Evolutionary conservation across 2,329 filamentous ascomycete species (phyloP).

Genomic region (Alternaria consortialis): DNA sequence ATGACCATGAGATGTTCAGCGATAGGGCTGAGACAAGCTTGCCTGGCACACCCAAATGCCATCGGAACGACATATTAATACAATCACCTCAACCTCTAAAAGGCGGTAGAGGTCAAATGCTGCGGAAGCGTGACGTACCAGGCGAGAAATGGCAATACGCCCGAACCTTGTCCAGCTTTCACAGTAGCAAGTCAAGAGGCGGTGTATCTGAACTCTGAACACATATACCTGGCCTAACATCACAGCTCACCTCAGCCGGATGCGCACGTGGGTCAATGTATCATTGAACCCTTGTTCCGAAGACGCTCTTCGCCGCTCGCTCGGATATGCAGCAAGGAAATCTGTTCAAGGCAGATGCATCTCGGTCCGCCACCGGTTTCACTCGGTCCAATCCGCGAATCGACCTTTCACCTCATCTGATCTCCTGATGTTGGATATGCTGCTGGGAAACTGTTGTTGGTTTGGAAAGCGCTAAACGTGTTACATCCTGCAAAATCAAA

Average conservation of each 20-base stretch:
- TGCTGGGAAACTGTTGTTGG: too few species aligned
- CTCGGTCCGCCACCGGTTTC: neutral
- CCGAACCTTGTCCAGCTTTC: neutral
- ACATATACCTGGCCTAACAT: neutral
- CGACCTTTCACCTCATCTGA: neutral
- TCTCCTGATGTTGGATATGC: neutral
- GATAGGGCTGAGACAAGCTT: neutral
- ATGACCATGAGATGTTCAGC: neutral
- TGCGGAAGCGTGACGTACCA: neutral
- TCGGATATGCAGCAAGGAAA: neutral
- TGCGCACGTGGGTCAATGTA: neutral
- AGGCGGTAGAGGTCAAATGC: neutral
- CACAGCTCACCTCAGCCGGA: neutral
- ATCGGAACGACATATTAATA: neutral
- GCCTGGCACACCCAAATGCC: neutral
- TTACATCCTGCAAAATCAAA: neutral
- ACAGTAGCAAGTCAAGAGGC: neutral
- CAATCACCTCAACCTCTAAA: neutral
- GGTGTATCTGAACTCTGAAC: neutral
- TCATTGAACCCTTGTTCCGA: neutral
- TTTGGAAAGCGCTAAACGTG: neutral
- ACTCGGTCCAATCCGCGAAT: neutral
- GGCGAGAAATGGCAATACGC: neutral
- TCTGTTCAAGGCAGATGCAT: neutral
- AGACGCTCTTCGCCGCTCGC: neutral